phyloP scores from a whole-genome alignment of 2,329 filamentous ascomycete species.

The Diaporthe destruens region DNA sequence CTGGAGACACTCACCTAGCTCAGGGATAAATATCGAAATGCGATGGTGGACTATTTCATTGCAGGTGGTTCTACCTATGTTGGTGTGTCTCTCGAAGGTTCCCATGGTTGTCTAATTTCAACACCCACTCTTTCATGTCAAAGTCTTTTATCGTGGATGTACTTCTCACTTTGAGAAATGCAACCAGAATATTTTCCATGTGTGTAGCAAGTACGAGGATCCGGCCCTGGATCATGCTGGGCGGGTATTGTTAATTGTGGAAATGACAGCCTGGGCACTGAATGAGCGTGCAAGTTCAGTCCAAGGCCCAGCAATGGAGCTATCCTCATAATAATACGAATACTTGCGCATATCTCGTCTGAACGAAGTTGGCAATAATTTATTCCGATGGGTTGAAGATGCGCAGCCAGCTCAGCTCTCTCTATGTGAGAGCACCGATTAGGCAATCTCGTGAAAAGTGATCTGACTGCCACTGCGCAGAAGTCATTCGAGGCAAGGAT shows the following conservation, averaged over 20 bases:
- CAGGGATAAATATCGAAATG: not conserved
- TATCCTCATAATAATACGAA: not conserved
- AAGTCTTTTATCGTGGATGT: not conserved
- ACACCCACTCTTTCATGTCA: not conserved
- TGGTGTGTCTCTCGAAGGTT: not conserved
- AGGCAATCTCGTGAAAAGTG: not conserved
- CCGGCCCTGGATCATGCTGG: too few species aligned
- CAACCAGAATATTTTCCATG: too few species aligned
- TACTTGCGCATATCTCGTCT: too few species aligned
- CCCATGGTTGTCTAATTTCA: too few species aligned
- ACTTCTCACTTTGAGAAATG: not conserved
- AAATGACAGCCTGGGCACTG: not conserved
- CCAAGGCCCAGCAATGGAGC: too few species aligned
- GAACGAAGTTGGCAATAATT: not conserved
- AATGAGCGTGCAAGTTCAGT: not conserved
- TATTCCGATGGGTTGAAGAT: not conserved
- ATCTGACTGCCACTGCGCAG: not conserved
- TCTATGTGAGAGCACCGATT: not conserved
- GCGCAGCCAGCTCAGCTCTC: not conserved
- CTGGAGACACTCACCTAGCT: too few species aligned
- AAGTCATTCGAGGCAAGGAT: not conserved
- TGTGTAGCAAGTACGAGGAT: not conserved
- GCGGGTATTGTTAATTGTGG: not conserved
- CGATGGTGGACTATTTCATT: not conserved
- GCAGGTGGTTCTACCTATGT: not conserved